Evolutionary conservation across 106 monocot genomes (phyloP), one percentile per base, ranked within the genome.

Genomic region (Vanilla planifolia): DNA sequence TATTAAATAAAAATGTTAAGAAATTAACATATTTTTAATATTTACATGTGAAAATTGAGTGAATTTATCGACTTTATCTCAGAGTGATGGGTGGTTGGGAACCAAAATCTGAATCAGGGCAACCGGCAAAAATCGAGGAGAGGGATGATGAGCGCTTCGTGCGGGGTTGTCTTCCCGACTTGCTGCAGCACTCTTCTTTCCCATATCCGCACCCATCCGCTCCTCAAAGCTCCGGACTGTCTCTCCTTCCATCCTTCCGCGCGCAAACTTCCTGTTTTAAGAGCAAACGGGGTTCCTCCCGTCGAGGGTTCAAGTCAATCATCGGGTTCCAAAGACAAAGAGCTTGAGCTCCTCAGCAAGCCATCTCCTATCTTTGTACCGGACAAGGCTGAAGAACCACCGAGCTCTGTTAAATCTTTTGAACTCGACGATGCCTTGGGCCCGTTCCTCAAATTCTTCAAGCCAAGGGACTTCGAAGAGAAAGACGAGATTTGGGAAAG

Each of bases 401-500:
- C 51, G 3, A 70, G 16, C 21, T 16, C 56, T 42, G 21, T 30
- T 15, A 77, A 62, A 42, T 20, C 62, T 3, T 28, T 48, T 8
- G 63, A 64, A 15, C 26, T 62, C 36, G 77, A 79, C 4, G 79
- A 79, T 3, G 75, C 84, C 3, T 33, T 79, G 21, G 84, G 79
- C 6, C 84, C 84, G 10, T 84, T 79, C 50, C 68, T 84, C 36
- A 84, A 73, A 67, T 72, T 84, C 72, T 79, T 84, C 72, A 62
- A 53, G 42, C 29, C 59, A 1, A 51, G 21, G 27, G 72, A 69
- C 5, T 47, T 66, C 8, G 59, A 7, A 13, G 51, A 35, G 24
- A 62, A 36, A 10, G 21, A 4, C 34, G 20, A 25, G 3, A 17
- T 28, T 30, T 59, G 37, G 0, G 65, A 48, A 33, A 59, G 41